Percentiles rank a stretch among this genome's conserved stretches.
Conservation (phyloP, 1,284 basidiomycete genomes). For the Lentinus polychrous region DNA sequence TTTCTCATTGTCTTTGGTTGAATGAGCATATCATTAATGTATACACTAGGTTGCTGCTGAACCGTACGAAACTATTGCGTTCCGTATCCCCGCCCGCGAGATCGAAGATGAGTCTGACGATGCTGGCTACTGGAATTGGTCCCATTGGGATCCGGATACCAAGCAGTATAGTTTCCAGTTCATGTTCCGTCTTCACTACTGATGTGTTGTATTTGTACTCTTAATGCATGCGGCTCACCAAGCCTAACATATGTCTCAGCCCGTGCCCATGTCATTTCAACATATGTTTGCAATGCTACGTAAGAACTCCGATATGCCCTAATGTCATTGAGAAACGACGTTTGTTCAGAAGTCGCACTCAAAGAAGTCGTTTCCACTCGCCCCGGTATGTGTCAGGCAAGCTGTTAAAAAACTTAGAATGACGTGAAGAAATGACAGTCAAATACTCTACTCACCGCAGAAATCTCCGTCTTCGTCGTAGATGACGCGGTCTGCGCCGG, state of each 20-base stretch:
- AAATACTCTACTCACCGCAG: slow-evolving; percentile 24
- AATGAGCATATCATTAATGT: slow-evolving; percentile 5
- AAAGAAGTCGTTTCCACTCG: slow-evolving; percentile 27
- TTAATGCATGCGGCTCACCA: not conserved
- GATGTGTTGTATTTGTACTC: slow-evolving; percentile 17
- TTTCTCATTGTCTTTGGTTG: slow-evolving; percentile 4
- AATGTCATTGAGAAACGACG: no score
- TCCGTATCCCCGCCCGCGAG: slow-evolving; percentile 95
- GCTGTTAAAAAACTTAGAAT: slow-evolving; percentile 16
- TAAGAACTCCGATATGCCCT: no score
- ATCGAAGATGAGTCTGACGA: slow-evolving; percentile 93
- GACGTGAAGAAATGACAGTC: not conserved
- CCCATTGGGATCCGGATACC: slow-evolving; percentile 94
- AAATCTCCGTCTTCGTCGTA: slow-evolving; percentile 27
- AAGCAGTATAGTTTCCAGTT: slow-evolving; percentile 96
- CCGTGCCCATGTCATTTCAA: no score
- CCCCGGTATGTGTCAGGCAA: slow-evolving; percentile 32
- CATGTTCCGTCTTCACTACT: slow-evolving; percentile 74
- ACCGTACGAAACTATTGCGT: slow-evolving; percentile 98
- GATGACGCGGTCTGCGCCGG: slow-evolving; percentile 34
- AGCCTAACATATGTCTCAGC: no score
- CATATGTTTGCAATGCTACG: no score
- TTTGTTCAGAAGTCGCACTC: slow-evolving; percentile 19
- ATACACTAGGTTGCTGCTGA: slow-evolving; percentile 84
- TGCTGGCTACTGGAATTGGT: slow-evolving; percentile 90